Evolutionary conservation across 139 green algal genomes (phyloP).

Genomic region (Diplosphaera chodatii): DNA sequence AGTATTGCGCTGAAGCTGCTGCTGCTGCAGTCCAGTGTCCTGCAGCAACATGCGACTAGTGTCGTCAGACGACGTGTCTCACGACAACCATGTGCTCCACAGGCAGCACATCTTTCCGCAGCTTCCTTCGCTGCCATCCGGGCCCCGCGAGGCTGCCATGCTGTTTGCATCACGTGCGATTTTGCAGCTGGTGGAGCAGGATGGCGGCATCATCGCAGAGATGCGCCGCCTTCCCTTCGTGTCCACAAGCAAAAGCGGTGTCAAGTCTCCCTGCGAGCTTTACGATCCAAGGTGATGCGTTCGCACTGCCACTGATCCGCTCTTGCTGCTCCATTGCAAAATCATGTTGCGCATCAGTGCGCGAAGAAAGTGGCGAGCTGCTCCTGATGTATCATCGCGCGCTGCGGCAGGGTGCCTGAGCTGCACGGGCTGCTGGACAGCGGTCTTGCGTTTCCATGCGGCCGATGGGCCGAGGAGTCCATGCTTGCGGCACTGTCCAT

Average conservation of each 20-base stretch:
- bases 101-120: constrained; percentile 15
- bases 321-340: too few relatives aligned
- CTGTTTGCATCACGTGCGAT: constrained; percentile 19
- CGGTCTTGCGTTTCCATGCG: constrained; percentile 38
- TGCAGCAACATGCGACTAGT: too few relatives aligned
- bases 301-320: too few relatives aligned
- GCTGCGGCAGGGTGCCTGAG: constrained; percentile 32
- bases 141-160: constrained; percentile 15
- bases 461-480: constrained; percentile 24
- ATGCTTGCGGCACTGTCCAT: constrained; percentile 41
- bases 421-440: constrained; percentile 54
- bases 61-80: too few relatives aligned
- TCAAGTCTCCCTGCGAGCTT: constrained; percentile 32
- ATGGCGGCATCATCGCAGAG: constrained; percentile 12
- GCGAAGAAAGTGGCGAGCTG: too few relatives aligned
- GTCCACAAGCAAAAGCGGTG: constrained; percentile 27
- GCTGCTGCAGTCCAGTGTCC: too few relatives aligned
- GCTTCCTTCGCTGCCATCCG: background rate
- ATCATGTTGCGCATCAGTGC: too few relatives aligned
- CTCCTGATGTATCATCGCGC: too few relatives aligned
- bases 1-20: too few relatives aligned
- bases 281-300: constrained; percentile 58
- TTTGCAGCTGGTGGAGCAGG: constrained; percentile 19
- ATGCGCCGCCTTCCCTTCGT: constrained; percentile 40
- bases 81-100: too few relatives aligned